These are phyloP conservation scores for Pilaira anomala DNA, from an alignment of 192 early-diverging fungal genomes.

Conservation along the genomic window DNA sequence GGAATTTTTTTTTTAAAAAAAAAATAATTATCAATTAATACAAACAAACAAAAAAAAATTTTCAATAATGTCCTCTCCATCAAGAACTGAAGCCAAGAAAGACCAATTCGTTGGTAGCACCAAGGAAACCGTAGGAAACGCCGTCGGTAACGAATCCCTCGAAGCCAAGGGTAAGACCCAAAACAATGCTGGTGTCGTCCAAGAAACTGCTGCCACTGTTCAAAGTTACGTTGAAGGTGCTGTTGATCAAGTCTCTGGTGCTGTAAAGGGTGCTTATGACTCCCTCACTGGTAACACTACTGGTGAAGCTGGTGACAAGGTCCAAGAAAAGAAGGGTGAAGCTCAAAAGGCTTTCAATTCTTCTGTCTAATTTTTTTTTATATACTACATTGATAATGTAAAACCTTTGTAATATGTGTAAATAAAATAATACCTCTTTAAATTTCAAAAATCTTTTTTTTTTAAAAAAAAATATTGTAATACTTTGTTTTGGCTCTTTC, in stretches of 20 bases:
- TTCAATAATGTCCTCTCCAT: slow-evolving; percentile 1
- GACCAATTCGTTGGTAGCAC: slow-evolving; percentile 35
- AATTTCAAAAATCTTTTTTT: too few species aligned
- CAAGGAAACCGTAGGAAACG: slow-evolving; percentile 36
- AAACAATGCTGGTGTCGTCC: slow-evolving; percentile 26
- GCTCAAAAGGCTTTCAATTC: slow-evolving; percentile 15
- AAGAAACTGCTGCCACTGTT: slow-evolving; percentile 21
- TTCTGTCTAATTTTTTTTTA: background rate
- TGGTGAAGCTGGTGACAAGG: slow-evolving; percentile 15
- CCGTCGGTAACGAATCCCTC: slow-evolving; percentile 32
- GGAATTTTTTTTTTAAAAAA: too few species aligned
- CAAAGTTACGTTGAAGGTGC: slow-evolving; percentile 27
- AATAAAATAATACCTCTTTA: too few species aligned
- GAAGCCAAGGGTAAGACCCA: slow-evolving; percentile 29
- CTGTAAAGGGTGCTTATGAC: slow-evolving; percentile 29
- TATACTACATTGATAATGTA: too few species aligned
- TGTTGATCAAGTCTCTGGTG: slow-evolving; percentile 29
- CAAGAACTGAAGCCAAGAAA: slow-evolving; percentile 22
- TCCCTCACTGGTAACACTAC: slow-evolving; percentile 20
- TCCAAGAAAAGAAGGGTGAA: slow-evolving; percentile 21
- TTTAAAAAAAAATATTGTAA: too few species aligned
- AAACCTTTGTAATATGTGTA: too few species aligned
- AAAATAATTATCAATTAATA: background rate
- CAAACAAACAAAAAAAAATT: background rate
- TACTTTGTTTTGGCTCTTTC: too few species aligned